Evolutionary conservation across 257 asterid species (phyloP).

Genomic region (Solanum acaule): DNA sequence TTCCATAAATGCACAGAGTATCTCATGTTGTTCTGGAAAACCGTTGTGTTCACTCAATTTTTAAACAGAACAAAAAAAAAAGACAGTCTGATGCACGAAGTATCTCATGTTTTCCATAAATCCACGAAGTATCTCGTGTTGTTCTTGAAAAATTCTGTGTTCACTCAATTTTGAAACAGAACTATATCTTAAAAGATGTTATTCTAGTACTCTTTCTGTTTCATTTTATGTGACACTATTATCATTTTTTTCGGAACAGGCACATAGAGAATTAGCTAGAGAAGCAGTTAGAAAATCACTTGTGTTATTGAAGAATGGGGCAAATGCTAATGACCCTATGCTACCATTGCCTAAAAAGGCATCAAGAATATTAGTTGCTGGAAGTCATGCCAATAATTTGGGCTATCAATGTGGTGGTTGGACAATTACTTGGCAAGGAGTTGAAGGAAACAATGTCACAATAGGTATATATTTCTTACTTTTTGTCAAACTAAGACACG

Average conservation of each 20-base stretch:
- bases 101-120: too few relatives aligned
- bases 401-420: slow-evolving; percentile 54
- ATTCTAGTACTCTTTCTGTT: background rate
- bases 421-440: slow-evolving; percentile 55
- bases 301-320: slow-evolving; percentile 43
- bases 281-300: slow-evolving; percentile 53
- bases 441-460: slow-evolving; percentile 25
- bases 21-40: background rate
- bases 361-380: slow-evolving; percentile 36
- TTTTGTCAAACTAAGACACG: background rate
- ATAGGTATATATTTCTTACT: slow-evolving; percentile 6
- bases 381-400: slow-evolving; percentile 39
- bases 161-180: background rate
- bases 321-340: slow-evolving; percentile 12
- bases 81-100: too few relatives aligned
- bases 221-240: background rate
- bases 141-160: background rate
- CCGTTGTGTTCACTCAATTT: background rate
- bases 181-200: background rate
- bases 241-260: background rate
- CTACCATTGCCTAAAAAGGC: slow-evolving; percentile 43
- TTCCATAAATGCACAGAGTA: background rate
- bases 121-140: background rate
- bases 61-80: background rate
- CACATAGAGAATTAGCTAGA: slow-evolving; percentile 41